Base-by-base conservation (phyloP, 192 early-diverging fungal species). In the Coemansia pectinata region DNA sequence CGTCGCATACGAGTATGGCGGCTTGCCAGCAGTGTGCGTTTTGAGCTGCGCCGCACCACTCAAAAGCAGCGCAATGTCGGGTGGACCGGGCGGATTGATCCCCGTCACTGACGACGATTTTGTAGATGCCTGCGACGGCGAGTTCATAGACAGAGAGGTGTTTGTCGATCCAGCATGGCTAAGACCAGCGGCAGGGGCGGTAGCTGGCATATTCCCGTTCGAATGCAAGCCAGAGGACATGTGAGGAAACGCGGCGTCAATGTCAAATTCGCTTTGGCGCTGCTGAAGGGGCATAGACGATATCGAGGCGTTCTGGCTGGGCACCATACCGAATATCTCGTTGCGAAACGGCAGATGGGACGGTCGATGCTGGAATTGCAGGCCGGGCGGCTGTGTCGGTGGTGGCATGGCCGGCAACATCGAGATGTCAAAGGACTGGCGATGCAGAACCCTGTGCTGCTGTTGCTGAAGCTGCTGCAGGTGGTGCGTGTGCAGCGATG, bases 1-100 rank as follows among this genome's bases (percentile, higher is more conserved):
- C 10, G 88, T 90, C 1, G 92, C 93, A 72, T 96, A 96, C 10
- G 91, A 90, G 65, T 90, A 87, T 25, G 91, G 86, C n/a, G 94
- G 94, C 70, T 95, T 95, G 41, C 76, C 85, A 12, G 66, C 66
- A 6, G 80, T 79, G 60, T 79, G 65, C 12, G 74, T 67, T 38
- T 61, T 76, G 47, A 84, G 53, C 52, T 79, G 71, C 41, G 72
- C 61, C n/a, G 76, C 69, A 17, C 82, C 82, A 57, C 77, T 84
- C 2, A 84, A 63, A 11, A 84, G 82, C 33, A 79, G 63, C 1
- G 74, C 77, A 71, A 84, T 73, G 39, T 84, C 82, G 19, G 72
- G 74, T 11, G 62, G 55, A 0, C 70, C 75, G 12, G 66, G 27
- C 5, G 27, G 5, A 17, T 17, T 58, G 55, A 58, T 34, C 5